Base-by-base conservation (phyloP, 2,329 filamentous ascomycete species). In the Fusarium albosuccineum region DNA sequence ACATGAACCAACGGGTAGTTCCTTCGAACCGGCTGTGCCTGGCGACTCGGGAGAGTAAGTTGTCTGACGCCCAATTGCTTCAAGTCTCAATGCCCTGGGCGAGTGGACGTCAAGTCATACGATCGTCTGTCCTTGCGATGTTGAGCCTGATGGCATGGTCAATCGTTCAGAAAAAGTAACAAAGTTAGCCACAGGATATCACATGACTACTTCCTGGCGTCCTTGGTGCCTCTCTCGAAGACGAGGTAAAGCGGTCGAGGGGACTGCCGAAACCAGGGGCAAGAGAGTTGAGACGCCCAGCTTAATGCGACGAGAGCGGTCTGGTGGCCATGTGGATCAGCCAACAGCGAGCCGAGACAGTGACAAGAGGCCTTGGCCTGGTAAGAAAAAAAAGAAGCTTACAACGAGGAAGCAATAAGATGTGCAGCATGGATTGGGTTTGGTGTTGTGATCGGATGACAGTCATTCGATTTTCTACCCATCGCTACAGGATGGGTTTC, bases 401-500 rank as follows among this genome's bases (percentile, higher is more conserved):
- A 41, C 49, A 46, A 51, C 41, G 36, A 58, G 41, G 9, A 40
- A 39, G 30, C 13, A 7, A 48, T 17, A 17, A 58, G 36, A 63
- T 39, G 53, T 37, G 50, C 45, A 41, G 39, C 40, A 36, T 39
- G 40, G 46, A 55, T 34, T 22, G 22, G 44, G 41, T 37, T 10
- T 40, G 41, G 37, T 10, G 37, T 41, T 22, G 36, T 36, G 16
- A 60, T 64, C 52, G 44, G 57, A 70, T 60, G 66, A 70, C 54
- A n/a, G 64, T 70, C 67, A 36, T 70, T 68, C 67, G 67, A 70
- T 70, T 56, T 26, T 53, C 13, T 46, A 34, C 30, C 27, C 37
- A 57, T 61, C 52, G 60, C 42, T 50, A 55, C 51, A 55, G 26
- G 11, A 51, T 27, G 45, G 26, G 44, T 50, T 57, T 57, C 46